Evolutionary conservation across 495 filamentous ascomycete species (phyloP).

Genomic region (Neurospora discreta): DNA sequence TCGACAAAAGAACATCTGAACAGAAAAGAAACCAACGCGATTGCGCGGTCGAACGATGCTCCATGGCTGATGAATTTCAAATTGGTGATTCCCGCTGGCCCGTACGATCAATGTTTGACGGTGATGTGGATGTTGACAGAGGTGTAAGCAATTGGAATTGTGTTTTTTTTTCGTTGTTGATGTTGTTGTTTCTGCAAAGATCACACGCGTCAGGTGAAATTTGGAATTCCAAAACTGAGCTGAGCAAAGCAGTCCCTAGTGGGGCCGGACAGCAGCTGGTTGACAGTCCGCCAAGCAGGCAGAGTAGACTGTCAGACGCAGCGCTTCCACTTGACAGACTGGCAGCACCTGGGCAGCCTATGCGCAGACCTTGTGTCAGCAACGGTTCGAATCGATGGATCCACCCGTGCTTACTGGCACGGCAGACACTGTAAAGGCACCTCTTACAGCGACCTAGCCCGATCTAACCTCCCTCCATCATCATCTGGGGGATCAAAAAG

Average conservation of each 20-base stretch:
- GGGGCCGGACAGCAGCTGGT: not conserved
- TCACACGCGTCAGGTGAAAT: not conserved
- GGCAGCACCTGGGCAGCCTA: not conserved
- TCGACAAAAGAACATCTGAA: not conserved
- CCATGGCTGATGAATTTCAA: not conserved
- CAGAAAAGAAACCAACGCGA: not conserved
- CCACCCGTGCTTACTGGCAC: not conserved
- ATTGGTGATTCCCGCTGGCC: not conserved
- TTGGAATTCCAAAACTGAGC: not conserved
- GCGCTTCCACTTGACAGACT: not conserved
- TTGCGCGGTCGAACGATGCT: not conserved
- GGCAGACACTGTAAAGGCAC: not conserved
- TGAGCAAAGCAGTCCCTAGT: not conserved
- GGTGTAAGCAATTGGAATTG: not conserved
- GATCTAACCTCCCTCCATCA: not conserved
- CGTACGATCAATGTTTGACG: not conserved
- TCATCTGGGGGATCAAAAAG: not conserved
- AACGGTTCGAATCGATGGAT: not conserved
- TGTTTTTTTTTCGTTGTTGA: not conserved
- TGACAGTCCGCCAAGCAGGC: not conserved
- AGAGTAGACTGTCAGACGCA: not conserved
- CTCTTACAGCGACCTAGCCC: not conserved
- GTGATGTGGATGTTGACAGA: not conserved
- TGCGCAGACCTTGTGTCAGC: not conserved
- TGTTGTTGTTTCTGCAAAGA: not conserved